Percentiles rank a stretch among this genome's conserved stretches.
Evolutionary conservation across 441 rosid species (phyloP).

Genomic region (Bocquillonia castaneifolia): DNA sequence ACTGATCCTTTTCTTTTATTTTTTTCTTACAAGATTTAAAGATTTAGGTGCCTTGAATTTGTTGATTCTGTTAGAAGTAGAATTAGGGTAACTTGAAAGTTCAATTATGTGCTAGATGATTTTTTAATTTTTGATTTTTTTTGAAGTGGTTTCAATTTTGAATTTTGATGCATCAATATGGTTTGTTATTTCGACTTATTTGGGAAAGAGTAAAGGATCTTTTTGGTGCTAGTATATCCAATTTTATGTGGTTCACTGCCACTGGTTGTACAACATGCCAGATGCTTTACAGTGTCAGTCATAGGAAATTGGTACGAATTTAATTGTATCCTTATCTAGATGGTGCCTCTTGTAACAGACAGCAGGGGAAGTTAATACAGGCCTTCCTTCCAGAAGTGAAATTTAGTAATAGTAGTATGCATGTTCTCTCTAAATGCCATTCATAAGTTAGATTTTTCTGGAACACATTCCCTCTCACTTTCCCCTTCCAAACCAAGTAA

Average conservation of each 20-base stretch:
- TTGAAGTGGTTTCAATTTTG: too few relatives aligned
- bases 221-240: neutral
- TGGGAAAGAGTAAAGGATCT: neutral
- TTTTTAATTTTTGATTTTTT: too few relatives aligned
- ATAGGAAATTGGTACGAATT: neutral
- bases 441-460: slow-evolving; percentile 2
- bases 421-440: neutral
- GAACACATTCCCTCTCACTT: neutral
- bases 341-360: neutral
- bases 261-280: neutral
- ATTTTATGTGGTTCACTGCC: neutral
- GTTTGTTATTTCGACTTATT: neutral
- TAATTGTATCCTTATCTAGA: neutral
- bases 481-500: neutral
- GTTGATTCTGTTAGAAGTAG: too few relatives aligned
- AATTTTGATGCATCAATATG: neutral
- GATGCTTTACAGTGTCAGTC: slow-evolving; percentile 8
- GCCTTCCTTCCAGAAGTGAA: neutral
- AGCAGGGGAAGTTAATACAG: neutral
- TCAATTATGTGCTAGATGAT: neutral
- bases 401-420: neutral
- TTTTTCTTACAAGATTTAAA: neutral
- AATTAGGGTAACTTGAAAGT: too few relatives aligned
- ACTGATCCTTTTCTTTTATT: neutral
- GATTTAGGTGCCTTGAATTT: neutral